phyloP scores from a whole-genome alignment of 495 filamentous ascomycete genomes.

The Chaetomium cochliodes region DNA sequence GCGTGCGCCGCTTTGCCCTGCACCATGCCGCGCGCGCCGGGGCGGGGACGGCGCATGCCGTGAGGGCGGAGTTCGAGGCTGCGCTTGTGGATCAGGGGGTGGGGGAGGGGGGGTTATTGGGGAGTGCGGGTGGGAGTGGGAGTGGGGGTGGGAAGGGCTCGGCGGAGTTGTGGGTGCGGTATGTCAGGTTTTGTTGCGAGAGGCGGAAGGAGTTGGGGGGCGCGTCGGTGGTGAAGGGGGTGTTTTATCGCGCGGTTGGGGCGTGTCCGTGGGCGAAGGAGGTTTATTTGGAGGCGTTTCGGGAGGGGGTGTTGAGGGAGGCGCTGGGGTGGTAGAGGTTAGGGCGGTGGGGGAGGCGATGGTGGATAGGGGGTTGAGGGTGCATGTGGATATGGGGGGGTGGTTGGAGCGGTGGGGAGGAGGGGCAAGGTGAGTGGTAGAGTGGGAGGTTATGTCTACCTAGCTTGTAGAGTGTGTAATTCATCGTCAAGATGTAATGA shows the following conservation, averaged over 20 bases:
- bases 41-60: slow-evolving; percentile 57
- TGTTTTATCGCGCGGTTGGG: slow-evolving; percentile 67
- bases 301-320: slow-evolving; percentile 17
- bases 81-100: no score
- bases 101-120: no score
- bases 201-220: not conserved
- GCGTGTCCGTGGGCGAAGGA: slow-evolving; percentile 77
- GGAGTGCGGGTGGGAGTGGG: slow-evolving; percentile 8
- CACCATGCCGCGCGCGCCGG: slow-evolving; percentile 56
- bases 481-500: no score
- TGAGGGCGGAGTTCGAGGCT: slow-evolving; percentile 67
- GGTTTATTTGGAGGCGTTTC: slow-evolving; percentile 62
- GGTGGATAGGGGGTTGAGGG: slow-evolving; percentile 42
- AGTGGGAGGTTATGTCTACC: no score
- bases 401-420: slow-evolving; percentile 39
- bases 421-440: not conserved
- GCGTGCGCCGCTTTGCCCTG: slow-evolving; percentile 66
- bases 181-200: slow-evolving; percentile 56
- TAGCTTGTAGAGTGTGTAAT: no score
- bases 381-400: slow-evolving; percentile 46
- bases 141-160: slow-evolving; percentile 42
- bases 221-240: slow-evolving; percentile 38
- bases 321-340: slow-evolving; percentile 49
- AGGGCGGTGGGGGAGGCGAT: slow-evolving; percentile 50
- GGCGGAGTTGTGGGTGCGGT: slow-evolving; percentile 66